Conservation (phyloP, 257 asterid genomes). For the Solanum dulcamara region DNA sequence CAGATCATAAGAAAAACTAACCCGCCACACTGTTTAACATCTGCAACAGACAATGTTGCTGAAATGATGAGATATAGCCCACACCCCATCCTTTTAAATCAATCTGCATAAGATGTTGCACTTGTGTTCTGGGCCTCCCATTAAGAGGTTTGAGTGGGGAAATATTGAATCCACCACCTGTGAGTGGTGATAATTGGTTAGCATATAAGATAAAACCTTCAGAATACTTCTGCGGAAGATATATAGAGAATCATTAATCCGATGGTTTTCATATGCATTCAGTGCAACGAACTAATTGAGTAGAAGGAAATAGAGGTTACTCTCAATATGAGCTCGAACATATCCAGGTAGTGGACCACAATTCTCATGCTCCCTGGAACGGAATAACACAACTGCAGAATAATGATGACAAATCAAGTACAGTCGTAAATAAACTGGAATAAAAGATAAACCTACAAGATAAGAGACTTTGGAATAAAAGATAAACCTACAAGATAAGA, state of each 20-base stretch:
- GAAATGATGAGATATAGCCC: conserved; percentile 81
- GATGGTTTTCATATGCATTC: not conserved
- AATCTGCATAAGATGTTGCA: conserved; percentile 97
- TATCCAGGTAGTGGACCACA: conserved; percentile 94
- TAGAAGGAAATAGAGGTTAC: conserved; percentile 27
- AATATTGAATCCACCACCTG: conserved; percentile 97
- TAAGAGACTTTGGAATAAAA: not conserved
- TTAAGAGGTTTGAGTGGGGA: conserved; percentile 73
- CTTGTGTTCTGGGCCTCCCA: conserved; percentile 91
- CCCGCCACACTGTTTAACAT: conserved; percentile 97
- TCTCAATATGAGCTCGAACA: conserved; percentile 91
- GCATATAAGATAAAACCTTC: not conserved
- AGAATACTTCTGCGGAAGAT: not conserved
- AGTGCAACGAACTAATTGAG: not conserved
- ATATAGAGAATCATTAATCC: not conserved
- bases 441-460: not conserved
- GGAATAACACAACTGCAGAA: conserved; percentile 83
- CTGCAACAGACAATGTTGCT: conserved; percentile 94
- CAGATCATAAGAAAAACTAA: conserved; percentile 22
- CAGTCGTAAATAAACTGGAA: not conserved
- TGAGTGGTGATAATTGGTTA: conserved; percentile 10
- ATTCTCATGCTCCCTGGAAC: conserved; percentile 87
- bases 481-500: not conserved
- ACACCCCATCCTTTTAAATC: conserved; percentile 98
- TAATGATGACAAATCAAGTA: conserved; percentile 12